phyloP scores from a whole-genome alignment of 2,329 filamentous ascomycete genomes.

The Hymenoscyphus fraxineus region DNA sequence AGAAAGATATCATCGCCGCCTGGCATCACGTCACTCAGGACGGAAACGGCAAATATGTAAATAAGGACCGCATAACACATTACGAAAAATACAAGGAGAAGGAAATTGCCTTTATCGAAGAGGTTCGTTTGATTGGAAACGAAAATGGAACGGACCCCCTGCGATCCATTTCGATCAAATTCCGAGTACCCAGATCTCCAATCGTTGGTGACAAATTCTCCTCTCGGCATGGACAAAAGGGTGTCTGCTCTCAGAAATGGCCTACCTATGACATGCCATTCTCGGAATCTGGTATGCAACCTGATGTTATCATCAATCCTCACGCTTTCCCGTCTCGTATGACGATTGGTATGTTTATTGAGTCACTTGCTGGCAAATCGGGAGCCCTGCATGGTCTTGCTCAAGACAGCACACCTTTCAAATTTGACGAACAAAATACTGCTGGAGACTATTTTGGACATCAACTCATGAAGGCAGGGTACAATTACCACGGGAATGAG shows the following conservation, averaged over 20 bases:
- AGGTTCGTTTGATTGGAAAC: slow-evolving; percentile 84
- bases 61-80: slow-evolving; percentile 80
- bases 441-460: slow-evolving; percentile 94
- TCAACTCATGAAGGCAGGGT: slow-evolving; percentile 90
- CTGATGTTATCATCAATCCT: slow-evolving; percentile 97
- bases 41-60: slow-evolving; percentile 72
- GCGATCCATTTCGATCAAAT: slow-evolving; percentile 88
- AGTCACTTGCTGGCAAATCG: slow-evolving; percentile 92
- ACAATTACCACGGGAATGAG: slow-evolving; percentile 98
- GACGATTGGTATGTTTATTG: slow-evolving; percentile 99
- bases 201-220: slow-evolving; percentile 99
- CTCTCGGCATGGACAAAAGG: slow-evolving; percentile 96
- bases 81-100: slow-evolving; percentile 93
- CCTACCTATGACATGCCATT: slow-evolving; percentile 93
- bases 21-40: slow-evolving; percentile 86
- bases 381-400: slow-evolving; percentile 93
- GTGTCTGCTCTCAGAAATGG: slow-evolving; percentile 96
- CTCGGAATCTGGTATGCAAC: slow-evolving; percentile 92
- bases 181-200: slow-evolving; percentile 83
- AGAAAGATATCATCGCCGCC: slow-evolving; percentile 82
- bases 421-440: slow-evolving; percentile 87
- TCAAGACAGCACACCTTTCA: slow-evolving; percentile 93
- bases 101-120: slow-evolving; percentile 85
- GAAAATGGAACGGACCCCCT: slow-evolving; percentile 79
- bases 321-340: slow-evolving; percentile 99